Percentiles rank a stretch among this genome's conserved stretches.
Conservation (phyloP, 2,329 filamentous ascomycete genomes). For the Alternaria metachromatica region DNA sequence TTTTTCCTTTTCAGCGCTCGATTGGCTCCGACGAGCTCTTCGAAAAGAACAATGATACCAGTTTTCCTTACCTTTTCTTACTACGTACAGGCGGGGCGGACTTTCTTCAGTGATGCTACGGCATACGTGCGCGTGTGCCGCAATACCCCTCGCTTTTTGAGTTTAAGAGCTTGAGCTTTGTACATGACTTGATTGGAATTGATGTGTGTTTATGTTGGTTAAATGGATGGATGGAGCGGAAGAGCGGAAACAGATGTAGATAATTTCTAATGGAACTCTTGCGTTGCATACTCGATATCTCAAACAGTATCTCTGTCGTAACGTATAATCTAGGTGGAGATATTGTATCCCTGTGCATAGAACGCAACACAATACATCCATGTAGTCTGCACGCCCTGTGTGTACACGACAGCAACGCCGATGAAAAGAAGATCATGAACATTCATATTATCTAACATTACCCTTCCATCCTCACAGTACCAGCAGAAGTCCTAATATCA, state of each 20-base stretch:
- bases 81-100: neutral
- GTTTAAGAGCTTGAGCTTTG: neutral
- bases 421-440: neutral
- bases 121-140: neutral
- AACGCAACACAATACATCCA: neutral
- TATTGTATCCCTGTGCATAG: neutral
- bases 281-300: neutral
- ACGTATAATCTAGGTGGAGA: neutral
- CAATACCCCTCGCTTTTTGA: neutral
- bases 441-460: conserved; percentile 4
- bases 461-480: conserved; percentile 36
- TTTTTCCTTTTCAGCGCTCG: neutral
- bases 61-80: neutral
- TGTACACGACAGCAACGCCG: neutral
- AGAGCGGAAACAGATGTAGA: neutral
- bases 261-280: conserved; percentile 2
- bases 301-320: neutral
- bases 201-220: neutral
- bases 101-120: neutral
- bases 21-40: neutral
- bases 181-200: neutral
- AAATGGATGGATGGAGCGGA: neutral
- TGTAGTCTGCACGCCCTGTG: neutral
- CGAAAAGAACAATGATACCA: conserved; percentile 1
- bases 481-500: conserved; percentile 49